A percentile compares a stretch with the other conserved stretches of the same genome.
phyloP scores from a whole-genome alignment of 1,284 basidiomycete genomes.

The Tilletia horrida region DNA sequence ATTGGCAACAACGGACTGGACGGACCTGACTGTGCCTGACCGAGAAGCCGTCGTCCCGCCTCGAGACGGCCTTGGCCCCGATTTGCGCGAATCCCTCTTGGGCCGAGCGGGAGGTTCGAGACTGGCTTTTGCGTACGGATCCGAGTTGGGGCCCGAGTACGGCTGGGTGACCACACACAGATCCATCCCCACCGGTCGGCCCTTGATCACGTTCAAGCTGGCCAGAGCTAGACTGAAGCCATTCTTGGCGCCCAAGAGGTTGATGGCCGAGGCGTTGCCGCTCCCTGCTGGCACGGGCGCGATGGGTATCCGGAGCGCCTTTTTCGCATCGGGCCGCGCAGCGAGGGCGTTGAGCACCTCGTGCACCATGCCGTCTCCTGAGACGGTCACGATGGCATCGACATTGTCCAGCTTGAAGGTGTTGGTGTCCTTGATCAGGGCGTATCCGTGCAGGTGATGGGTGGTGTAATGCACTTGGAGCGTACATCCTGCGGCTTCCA shows the following conservation, averaged over 20 bases:
- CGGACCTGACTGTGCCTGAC: too few relatives aligned
- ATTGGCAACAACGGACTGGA: neutral
- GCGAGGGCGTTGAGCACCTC: conserved; percentile 92
- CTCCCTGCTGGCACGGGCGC: conserved; percentile 84
- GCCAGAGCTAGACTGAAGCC: conserved; percentile 59
- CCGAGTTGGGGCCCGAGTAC: conserved; percentile 57
- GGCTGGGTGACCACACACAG: conserved; percentile 74
- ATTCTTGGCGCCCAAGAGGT: conserved; percentile 60
- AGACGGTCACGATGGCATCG: conserved; percentile 72
- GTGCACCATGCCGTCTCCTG: conserved; percentile 84
- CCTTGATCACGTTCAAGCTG: conserved; percentile 82
- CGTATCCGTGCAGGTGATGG: conserved; percentile 67
- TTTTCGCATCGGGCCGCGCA: conserved; percentile 64
- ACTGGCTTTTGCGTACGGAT: neutral
- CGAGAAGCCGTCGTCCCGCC: too few relatives aligned
- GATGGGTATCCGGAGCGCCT: conserved; percentile 73
- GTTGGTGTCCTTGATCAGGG: conserved; percentile 61
- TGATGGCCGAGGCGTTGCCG: conserved; percentile 75
- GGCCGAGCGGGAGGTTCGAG: neutral
- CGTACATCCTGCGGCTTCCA: conserved; percentile 71
- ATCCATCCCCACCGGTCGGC: conserved; percentile 70
- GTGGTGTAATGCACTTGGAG: conserved; percentile 63
- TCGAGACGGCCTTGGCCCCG: neutral
- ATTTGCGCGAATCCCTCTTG: neutral
- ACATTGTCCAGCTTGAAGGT: conserved; percentile 63